Percentiles rank a stretch among this genome's conserved stretches.
These are phyloP conservation scores for Cairneyella variabilis DNA, from an alignment of 495 filamentous ascomycete species.

Conservation along the genomic window DNA sequence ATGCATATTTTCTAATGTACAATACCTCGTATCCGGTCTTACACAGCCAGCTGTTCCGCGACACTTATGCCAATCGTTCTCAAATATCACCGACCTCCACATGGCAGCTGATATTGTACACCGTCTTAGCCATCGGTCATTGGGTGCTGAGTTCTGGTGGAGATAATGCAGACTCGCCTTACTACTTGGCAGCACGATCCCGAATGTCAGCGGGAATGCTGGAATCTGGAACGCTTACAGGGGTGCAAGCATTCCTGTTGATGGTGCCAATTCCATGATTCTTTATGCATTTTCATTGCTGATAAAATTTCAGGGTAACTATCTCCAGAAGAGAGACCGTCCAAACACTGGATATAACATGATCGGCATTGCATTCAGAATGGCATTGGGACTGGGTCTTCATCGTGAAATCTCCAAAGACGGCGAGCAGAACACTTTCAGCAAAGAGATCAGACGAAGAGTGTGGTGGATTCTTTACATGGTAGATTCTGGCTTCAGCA, in stretches of 20 bases:
- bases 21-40: slow-evolving; percentile 52
- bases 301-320: slow-evolving; percentile 40
- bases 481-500: slow-evolving; percentile 27
- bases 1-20: slow-evolving; percentile 51
- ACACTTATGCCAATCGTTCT: slow-evolving; percentile 46
- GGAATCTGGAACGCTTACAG: slow-evolving; percentile 47
- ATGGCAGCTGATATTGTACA: slow-evolving; percentile 49
- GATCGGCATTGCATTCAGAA: slow-evolving; percentile 44
- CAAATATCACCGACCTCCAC: slow-evolving; percentile 41
- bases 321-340: slow-evolving; percentile 50
- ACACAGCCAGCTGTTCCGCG: slow-evolving; percentile 49
- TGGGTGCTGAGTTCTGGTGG: slow-evolving; percentile 37
- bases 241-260: slow-evolving; percentile 47
- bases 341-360: slow-evolving; percentile 54
- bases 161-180: slow-evolving; percentile 47
- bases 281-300: slow-evolving; percentile 3
- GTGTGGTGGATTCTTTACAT: slow-evolving; percentile 27
- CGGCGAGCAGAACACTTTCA: slow-evolving; percentile 47
- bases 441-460: slow-evolving; percentile 28
- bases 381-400: slow-evolving; percentile 51
- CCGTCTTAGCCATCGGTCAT: slow-evolving; percentile 46
- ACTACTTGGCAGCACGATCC: slow-evolving; percentile 40
- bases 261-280: slow-evolving; percentile 25
- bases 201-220: slow-evolving; percentile 42
- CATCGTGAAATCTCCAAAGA: slow-evolving; percentile 47